Base-by-base conservation (phyloP, 495 filamentous ascomycete genomes). In the Hypoxylon rickii region DNA sequence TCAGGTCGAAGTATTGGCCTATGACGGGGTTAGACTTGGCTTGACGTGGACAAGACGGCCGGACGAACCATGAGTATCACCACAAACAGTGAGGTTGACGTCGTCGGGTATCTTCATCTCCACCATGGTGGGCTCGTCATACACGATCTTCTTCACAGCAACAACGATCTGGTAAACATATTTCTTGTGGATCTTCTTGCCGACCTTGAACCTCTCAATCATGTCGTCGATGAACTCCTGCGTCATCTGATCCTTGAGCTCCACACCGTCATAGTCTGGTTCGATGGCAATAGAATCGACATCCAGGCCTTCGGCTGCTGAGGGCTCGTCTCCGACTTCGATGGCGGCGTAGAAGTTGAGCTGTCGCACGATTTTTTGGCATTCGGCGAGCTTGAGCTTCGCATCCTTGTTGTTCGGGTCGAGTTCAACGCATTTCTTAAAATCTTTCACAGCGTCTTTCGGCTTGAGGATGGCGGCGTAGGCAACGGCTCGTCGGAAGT, bases 1-100 rank as follows among this genome's bases (percentile, higher is more conserved):
- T 83, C 13, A 99, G 78, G 70, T 99, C 94, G 64, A 92, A 99
- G 76, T 88, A 98, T 84, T 98, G 94, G n/a, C 91, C 89, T 93
- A 41, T 50, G 31, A 34, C 38, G 26, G 34, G 20, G 57, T 73
- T 39, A 71, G 55, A 17, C 31, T 11, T 37, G 10, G 20, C 40
- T 18, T 15, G 16, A 34, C 51, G 22, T 45, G 44, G 8, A 36
- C 45, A 26, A 16, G 21, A 18, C 44, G 7, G 7, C 10, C 38
- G 7, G 33, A 73, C 80, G 56, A 66, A 87, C 92, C 94, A 73
- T 99, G 94, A 3, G 94, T 99, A 70, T 99, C 94, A 69, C 94
- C 94, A 67, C 94, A 99, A 29, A 99, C 91, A 1, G 94, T 99
- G 66, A 99, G 75, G 63, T 85, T 81, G 34, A 86, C 83, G 44